Evolutionary conservation across 345 rosid genomes (phyloP), one percentile per base, ranked within the genome.

Genomic region (Citrus reticulata): DNA sequence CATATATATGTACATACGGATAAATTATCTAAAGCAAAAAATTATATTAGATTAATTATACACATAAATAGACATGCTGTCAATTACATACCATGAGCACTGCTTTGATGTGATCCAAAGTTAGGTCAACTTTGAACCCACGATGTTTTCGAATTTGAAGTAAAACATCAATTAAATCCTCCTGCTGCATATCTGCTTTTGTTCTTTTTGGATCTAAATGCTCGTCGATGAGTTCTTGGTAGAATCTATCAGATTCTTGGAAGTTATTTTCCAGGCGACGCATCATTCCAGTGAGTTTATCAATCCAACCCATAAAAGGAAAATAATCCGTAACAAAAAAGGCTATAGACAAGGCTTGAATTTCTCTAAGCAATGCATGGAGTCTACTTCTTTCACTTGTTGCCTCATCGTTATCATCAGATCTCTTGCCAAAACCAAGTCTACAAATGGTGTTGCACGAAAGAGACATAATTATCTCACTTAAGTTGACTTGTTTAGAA

Each of bases 91-190:
- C 94, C 85, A 82, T 84, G 69, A 92, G 87, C 19, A 88, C 54
- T 37, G 85, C 93, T 85, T 90, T 89, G 84, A 89, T 82, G 71
- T 88, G 88, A 69, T 88, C 90, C 8, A 63, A 37, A 2, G 85
- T 84, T 54, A 90, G 80, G 42, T 87, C 63, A 59, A 70, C 27
- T 64, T 67, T 64, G 39, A 70, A 40, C 5, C 71, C 78, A 59
- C 81, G 80, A 64, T 84, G 79, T 80, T 76, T 82, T 63, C 70
- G 62, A 25, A 83, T 27, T 73, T 80, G 71, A 73, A 90, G 81
- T 70, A 89, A 81, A 34, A 87, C 80, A 66, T 85, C 87, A 30
- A 86, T 57, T n/a, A 90, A 80, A 79, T 88, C 89, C 54, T 86
- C 90, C 2, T 55, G 79, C 17, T 46, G 51, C 51, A 46, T 46